Evolutionary conservation across 2,329 filamentous ascomycete species (phyloP).

Genomic region (Botrytis pseudocinerea): DNA sequence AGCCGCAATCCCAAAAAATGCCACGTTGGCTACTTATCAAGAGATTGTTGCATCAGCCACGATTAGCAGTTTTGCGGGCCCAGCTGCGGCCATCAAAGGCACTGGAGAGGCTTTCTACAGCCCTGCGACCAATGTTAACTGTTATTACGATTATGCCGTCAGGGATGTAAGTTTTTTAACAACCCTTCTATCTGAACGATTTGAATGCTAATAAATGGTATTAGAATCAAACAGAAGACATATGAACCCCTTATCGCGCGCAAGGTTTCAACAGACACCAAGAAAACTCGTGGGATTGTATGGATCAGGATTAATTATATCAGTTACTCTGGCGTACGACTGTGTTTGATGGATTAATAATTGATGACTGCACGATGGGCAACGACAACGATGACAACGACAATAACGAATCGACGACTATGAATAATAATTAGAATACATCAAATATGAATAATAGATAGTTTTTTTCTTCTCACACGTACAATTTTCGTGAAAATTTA

Average conservation of each 20-base stretch:
- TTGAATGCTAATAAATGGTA: neutral
- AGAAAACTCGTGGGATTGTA: neutral
- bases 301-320: neutral
- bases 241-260: neutral
- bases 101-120: constrained; percentile 11
- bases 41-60: constrained; percentile 11
- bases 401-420: neutral
- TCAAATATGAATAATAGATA: neutral
- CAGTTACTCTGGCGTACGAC: neutral
- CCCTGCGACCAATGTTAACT: constrained; percentile 7
- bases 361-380: neutral
- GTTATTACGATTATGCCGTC: constrained; percentile 12
- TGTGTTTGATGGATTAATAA: neutral
- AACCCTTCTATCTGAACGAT: neutral
- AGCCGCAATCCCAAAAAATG: neutral
- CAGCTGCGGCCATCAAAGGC: neutral
- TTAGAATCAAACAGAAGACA: constrained; percentile 13
- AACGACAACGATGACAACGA: neutral
- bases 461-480: neutral
- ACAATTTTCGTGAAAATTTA: neutral
- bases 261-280: neutral
- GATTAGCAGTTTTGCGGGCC: constrained; percentile 13
- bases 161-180: constrained; percentile 15
- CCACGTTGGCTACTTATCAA: neutral
- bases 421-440: neutral